Evolutionary conservation across 1,284 basidiomycete genomes (phyloP), one percentile per base, ranked within the genome.

Genomic region (Trichosporon asahii): DNA sequence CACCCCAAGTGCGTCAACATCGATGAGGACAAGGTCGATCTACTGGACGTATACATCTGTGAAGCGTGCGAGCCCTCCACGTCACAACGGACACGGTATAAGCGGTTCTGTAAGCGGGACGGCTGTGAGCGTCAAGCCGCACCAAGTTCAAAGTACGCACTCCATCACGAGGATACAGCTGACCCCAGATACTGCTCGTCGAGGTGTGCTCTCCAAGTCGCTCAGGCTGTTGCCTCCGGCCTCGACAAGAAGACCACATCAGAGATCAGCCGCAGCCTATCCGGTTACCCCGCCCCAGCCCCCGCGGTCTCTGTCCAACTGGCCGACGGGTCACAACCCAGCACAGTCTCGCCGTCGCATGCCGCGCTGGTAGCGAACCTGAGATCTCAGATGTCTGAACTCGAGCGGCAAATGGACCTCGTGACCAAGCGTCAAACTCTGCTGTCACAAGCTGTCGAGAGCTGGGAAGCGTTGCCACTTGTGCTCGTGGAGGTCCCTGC

Each of bases 1-100:
- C 81, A 83, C 68, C 76, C 81, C 0, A 46, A 31, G 29, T 84
- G 82, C 67, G 73, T 82, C 14, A 77, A 75, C 1, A 60, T 84
- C 31, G 66, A 71, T 27, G 78, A 79, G 49, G 73, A 78, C 3
- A 75, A 78, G 65, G 71, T 82, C 18, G 77, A 78, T 21, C 67
- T 77, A 57, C 60, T 84, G 11, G 81, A 82, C 70, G 74, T 75
- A 12, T 84, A 78, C 70, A 79, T 82, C 37, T 84, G 82, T 67
- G 68, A 74, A 21, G 70, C 69, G 31, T 84, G 82, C 72, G 81
- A 81, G 68, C 64, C 71, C 60, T 73, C 75, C 25, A 83, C 82
- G 0, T 67, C 68, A 1, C 73, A 76, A 46, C 71, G 76, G 25
- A 83, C 81, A 0, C 69, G 73, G 5, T 80, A 75, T 65, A 79